Conservation (phyloP, 257 asterid genomes). For the Solanum tarijense region DNA sequence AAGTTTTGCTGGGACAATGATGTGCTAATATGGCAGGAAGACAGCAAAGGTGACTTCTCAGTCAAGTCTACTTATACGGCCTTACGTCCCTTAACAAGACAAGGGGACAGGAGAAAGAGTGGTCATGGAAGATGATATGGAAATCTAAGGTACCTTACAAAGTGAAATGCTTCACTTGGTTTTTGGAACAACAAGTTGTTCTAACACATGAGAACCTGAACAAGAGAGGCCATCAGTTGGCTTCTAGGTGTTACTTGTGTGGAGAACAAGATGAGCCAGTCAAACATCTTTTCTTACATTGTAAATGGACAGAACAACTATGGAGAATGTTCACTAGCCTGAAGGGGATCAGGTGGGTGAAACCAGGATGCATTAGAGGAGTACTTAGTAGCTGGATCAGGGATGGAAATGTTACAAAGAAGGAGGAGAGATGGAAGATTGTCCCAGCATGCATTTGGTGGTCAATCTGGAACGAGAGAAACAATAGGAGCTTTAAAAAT, state of each 20-base stretch:
- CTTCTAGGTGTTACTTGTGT: background rate
- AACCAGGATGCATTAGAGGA: background rate
- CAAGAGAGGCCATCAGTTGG: background rate
- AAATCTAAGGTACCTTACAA: background rate
- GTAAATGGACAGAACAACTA: background rate
- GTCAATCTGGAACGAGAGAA: background rate
- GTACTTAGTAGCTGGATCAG: background rate
- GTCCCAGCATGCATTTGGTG: background rate
- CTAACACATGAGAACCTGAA: background rate
- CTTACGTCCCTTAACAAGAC: background rate
- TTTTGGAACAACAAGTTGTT: background rate
- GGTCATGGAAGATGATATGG: background rate
- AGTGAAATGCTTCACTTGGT: background rate
- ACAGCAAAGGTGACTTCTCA: background rate
- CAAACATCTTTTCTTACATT: background rate
- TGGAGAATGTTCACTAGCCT: background rate
- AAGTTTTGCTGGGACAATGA: background rate
- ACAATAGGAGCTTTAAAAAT: background rate
- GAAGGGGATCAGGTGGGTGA: background rate
- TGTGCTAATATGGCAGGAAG: background rate
- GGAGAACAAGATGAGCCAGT: background rate
- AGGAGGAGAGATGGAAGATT: background rate
- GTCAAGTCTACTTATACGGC: background rate
- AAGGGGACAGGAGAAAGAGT: background rate
- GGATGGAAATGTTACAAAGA: background rate